Conservation (phyloP, 2,329 filamentous ascomycete species). For the Pseudophaeomoniella oleicola region DNA sequence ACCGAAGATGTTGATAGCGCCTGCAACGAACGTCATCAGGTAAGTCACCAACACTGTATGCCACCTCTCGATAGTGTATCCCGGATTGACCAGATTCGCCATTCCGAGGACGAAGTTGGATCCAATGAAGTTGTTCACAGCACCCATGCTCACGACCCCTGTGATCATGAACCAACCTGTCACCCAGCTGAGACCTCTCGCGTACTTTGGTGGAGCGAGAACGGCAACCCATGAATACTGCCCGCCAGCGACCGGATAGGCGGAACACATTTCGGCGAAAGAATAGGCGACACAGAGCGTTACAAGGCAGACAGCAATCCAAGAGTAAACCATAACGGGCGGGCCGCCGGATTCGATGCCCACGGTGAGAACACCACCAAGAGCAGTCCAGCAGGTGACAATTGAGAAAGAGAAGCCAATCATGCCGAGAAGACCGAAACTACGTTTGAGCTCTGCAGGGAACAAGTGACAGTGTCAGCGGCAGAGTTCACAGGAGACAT, state of each 20-base stretch:
- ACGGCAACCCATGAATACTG: constrained; percentile 46
- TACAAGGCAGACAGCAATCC: constrained; percentile 36
- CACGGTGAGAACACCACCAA: constrained; percentile 41
- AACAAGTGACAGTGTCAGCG: not conserved
- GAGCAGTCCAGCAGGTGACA: constrained; percentile 43
- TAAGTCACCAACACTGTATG: constrained; percentile 41
- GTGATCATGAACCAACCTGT: constrained; percentile 36
- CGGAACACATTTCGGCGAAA: constrained; percentile 45
- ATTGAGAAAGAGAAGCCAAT: constrained; percentile 45
- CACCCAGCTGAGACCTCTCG: constrained; percentile 28
- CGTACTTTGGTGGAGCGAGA: constrained; percentile 33
- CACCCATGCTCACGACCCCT: constrained; percentile 18
- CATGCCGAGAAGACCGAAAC: constrained; percentile 42
- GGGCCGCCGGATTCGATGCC: constrained; percentile 41
- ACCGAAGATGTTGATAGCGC: constrained; percentile 34
- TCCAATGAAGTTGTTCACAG: constrained; percentile 22
- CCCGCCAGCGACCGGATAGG: constrained; percentile 41
- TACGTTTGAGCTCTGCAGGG: constrained; percentile 37
- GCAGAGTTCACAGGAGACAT: not conserved
- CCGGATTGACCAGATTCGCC: constrained; percentile 36
- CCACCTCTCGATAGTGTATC: constrained; percentile 40
- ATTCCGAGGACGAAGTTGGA: constrained; percentile 42
- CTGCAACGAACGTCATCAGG: constrained; percentile 28
- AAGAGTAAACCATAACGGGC: constrained; percentile 45
- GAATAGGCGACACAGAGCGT: constrained; percentile 40